phyloP scores from a whole-genome alignment of 306 rosid genomes.

The Mucuna pruriens region DNA sequence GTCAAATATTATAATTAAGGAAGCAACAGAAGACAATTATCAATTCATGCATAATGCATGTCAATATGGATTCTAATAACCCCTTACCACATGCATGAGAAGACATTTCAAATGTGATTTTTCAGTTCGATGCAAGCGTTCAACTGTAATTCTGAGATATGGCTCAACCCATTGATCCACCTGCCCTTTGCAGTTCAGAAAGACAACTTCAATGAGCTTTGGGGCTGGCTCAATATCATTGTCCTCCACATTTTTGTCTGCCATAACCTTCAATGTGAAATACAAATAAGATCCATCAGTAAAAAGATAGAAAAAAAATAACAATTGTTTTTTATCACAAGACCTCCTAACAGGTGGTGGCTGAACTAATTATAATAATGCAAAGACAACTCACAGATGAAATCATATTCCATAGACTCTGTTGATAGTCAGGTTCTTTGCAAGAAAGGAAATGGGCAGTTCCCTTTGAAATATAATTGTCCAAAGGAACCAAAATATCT shows the following conservation, averaged over 20 bases:
- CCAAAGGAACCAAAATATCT: slow-evolving; percentile 97
- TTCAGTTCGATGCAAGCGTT: slow-evolving; percentile 75
- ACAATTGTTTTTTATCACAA: background rate
- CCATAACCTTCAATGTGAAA: slow-evolving; percentile 63
- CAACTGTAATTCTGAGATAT: slow-evolving; percentile 77
- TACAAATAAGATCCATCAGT: slow-evolving; percentile 16
- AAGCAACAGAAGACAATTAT: slow-evolving; percentile 2
- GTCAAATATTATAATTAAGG: slow-evolving; percentile 6
- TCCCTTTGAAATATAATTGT: slow-evolving; percentile 90
- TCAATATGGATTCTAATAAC: slow-evolving; percentile 5
- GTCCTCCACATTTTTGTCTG: slow-evolving; percentile 88
- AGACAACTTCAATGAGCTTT: slow-evolving; percentile 84
- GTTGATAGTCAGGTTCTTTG: slow-evolving; percentile 89
- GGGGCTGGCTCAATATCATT: slow-evolving; percentile 92
- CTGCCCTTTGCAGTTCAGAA: slow-evolving; percentile 93
- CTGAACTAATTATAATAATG: slow-evolving; percentile 9
- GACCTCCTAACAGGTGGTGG: slow-evolving; percentile 4
- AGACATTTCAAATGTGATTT: slow-evolving; percentile 85
- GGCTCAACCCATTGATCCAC: slow-evolving; percentile 98
- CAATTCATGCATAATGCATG: background rate
- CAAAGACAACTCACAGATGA: slow-evolving; percentile 72
- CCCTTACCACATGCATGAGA: slow-evolving; percentile 88
- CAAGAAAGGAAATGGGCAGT: slow-evolving; percentile 80
- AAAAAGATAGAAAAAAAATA: slow-evolving; percentile 3
- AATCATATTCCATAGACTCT: slow-evolving; percentile 93